Base-by-base conservation (phyloP, 192 early-diverging fungal genomes). In the Entomortierella parvispora region DNA sequence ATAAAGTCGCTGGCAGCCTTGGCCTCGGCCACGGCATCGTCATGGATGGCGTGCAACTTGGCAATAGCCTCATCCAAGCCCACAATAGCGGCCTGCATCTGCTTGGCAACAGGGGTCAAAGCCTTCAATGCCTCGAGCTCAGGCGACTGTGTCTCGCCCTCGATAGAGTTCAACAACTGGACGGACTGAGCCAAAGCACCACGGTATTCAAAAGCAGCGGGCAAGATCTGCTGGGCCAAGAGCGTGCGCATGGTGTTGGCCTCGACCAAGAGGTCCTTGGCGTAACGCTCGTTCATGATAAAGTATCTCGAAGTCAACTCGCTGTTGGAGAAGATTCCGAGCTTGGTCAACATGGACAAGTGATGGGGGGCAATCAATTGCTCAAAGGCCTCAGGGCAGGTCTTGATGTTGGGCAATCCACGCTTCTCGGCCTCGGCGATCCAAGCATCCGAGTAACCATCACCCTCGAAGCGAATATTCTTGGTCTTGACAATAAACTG, bases 401-500 rank as follows among this genome's bases (percentile, higher is more conserved):
- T 87, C 79, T 85, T 88, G 86, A 99, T 97, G 89, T 97, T 99
- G 83, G 95, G 95, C 68, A 99, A 85, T 3, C 97, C 96, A 79
- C 97, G 95, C 77, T 87, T 90, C 75, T 88, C 93, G 34, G 97
- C 97, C 87, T 98, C 97, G 23, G 84, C 69, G 31, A 90, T 88
- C 97, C 97, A 99, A 54, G 90, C 93, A 45, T 93, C 92, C 47
- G 96, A 95, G 89, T 99, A 99, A 84, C 94, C 94, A 88, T 99
- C 96, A 71, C 94, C 96, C 83, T 99, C 97, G 78, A 99, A 99
- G 79, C 96, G 90, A 70, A 99, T 87, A 69, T 80, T 66, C 88
- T 94, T 95, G 81, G 88, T 88, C 58, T 89, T 81, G 29, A 68
- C 89, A 70, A 95, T 95, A 80, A 88, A 96, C 72, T 92, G 74